Base-by-base conservation (phyloP, 805 yeast genomes). In the Ogataea parapolymorpha region DNA sequence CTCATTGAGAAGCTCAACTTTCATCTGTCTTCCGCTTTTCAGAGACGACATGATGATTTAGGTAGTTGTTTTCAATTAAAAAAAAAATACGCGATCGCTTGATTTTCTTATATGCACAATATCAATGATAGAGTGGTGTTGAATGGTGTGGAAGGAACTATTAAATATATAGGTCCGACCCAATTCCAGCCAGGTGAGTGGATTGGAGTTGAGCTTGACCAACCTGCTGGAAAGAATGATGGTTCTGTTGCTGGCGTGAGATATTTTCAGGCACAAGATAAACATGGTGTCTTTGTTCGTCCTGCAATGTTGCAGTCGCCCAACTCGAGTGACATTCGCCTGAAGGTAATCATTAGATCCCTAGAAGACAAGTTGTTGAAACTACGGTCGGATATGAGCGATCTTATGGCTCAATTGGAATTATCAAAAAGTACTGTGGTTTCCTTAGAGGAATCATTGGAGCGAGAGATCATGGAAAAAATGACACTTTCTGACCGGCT, bases 1-100 rank as follows among this genome's bases (percentile, higher is more conserved):
- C 54, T 89, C 96, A 41, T 85, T 87, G 45, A 86, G 67, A 30
- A 89, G 70, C 53, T 87, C 95, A 32, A 69, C 70, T 52, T 76
- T 79, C 56, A 77, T 63, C 52, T 68, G 79, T 43, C 65, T 51
- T 9, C 51, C 47, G 13, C 49, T 47, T 32, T 56, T 56, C 14
- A 38, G 48, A 31, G 51, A 38, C 26, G 56, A 26, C 42, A 39
- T 39, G 28, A 32, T 28, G 22, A 28, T 27, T 32, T 25, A 24
- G 27, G 6, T 32, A 17, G 12, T 18, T 31, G 13, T 31, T 37
- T 33, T 28, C 20, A 24, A 14, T 6, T 7, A 7, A 20, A 6
- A 20, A 20, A 20, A 20, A 24, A 22, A 20, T 25, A 27, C 39
- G 36, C 37, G 37, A 36, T 37, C 24, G 20, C 12, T 33, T 41